These are phyloP conservation scores for Ceratobasidium papillatum DNA, from an alignment of 1,284 basidiomycete species.

Conservation along the genomic window DNA sequence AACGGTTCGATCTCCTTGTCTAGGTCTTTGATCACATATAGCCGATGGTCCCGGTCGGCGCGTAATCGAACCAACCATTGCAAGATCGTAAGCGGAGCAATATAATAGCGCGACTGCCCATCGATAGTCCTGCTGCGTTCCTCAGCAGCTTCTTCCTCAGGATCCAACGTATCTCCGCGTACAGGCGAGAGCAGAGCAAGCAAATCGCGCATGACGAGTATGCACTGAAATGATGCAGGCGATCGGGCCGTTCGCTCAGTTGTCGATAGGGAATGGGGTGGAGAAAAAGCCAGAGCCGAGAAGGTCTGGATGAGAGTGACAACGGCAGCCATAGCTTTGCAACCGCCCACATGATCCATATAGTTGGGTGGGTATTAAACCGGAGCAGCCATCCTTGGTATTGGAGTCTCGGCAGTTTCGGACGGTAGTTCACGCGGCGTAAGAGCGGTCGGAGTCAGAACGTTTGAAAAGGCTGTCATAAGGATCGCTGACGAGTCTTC, in stretches of 20 bases:
- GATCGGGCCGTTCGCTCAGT: slow-evolving; percentile 50
- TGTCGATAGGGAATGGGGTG: slow-evolving; percentile 50
- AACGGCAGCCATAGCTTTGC: slow-evolving; percentile 53
- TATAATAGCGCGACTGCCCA: slow-evolving; percentile 58
- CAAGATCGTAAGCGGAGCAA: slow-evolving; percentile 76
- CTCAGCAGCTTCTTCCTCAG: slow-evolving; percentile 46
- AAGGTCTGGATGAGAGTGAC: slow-evolving; percentile 57
- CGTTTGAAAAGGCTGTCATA: slow-evolving; percentile 31
- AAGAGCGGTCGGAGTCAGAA: slow-evolving; percentile 1
- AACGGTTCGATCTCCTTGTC: slow-evolving; percentile 51
- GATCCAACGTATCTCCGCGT: slow-evolving; percentile 43
- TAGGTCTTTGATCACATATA: slow-evolving; percentile 70
- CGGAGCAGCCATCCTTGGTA: background rate
- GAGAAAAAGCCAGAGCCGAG: slow-evolving; percentile 55
- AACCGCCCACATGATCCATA: slow-evolving; percentile 41
- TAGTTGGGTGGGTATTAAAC: background rate
- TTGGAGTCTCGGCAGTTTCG: background rate
- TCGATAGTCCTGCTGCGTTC: slow-evolving; percentile 43
- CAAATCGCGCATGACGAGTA: slow-evolving; percentile 57
- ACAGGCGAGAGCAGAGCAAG: slow-evolving; percentile 53
- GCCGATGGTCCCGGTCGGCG: slow-evolving; percentile 88
- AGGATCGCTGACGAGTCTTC: slow-evolving; percentile 35
- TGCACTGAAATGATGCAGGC: slow-evolving; percentile 55
- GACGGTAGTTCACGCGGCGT: slow-evolving; percentile 13
- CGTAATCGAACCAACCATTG: slow-evolving; percentile 91